Evolutionary conservation across 2,329 filamentous ascomycete species (phyloP), one percentile per base, ranked within the genome.

Genomic region (Chaetothyriales sp.): DNA sequence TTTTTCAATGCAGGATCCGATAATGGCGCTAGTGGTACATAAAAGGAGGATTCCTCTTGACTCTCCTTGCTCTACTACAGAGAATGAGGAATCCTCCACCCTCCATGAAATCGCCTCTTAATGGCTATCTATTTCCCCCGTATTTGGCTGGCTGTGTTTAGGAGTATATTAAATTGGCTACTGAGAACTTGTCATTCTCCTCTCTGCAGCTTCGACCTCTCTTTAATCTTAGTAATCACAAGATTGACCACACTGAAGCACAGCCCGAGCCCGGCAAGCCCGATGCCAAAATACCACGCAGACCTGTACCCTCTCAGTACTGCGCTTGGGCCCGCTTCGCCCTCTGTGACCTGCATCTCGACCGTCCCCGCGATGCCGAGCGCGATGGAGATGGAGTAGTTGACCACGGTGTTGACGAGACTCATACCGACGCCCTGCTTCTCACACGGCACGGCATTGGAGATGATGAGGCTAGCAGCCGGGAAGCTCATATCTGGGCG

Each of bases 331-430:
- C 63, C 71, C 10, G 43, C 55, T 0, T 68, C 70, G 10, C 67
- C 68, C 18, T 66, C 52, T 33, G 69, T 69, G 25, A 75, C 67
- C 46, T 76, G 63, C 1, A 66, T 64, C 60, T 85, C 80, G 2
- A 84, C 74, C 0, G 80, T 84, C 0, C 80, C 81, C 0, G 81
- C 81, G 46, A 86, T 74, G 0, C 82, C 83, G 0, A 86, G 69
- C 0, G 78, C 80, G 2, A 85, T 64, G 1, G 78, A 79, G 33
- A 86, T 84, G 53, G 75, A 76, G 61, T 85, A 86, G 64, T 86
- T 85, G 55, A 85, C 77, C 9, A 82, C 70, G 0, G 81, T 84
- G 52, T 75, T 80, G 29, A 84, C 77, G 5, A 85, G 63, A 18
- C 73, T 77, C 0, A 73, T 74, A 2, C 73, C 73, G 15, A 77